Conservation (phyloP, 176 grass and related monocot species). For the Triticum monococcum region DNA sequence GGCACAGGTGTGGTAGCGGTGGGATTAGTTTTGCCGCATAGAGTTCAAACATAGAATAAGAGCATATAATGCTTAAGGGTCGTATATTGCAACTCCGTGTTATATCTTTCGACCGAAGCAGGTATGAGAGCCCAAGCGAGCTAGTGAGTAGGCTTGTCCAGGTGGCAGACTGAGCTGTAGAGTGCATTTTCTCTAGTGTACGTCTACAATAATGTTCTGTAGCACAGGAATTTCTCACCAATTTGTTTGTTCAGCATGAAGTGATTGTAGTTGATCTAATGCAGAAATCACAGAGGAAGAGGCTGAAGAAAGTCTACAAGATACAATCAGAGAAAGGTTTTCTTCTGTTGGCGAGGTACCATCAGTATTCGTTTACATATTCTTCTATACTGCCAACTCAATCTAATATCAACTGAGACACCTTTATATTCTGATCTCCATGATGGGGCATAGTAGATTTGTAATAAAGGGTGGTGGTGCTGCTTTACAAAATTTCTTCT, state of each 20-base stretch:
- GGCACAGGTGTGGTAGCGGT: not conserved
- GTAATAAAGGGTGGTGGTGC: not conserved
- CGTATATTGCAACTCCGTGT: not conserved
- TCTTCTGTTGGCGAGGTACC: constrained; percentile 85
- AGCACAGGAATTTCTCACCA: not conserved
- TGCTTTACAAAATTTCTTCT: not conserved
- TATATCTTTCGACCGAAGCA: not conserved
- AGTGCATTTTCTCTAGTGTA: not conserved
- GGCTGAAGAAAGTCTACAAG: constrained; percentile 93
- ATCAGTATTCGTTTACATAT: constrained; percentile 15
- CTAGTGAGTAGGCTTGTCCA: not conserved
- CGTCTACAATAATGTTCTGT: not conserved
- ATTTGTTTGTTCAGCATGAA: not conserved
- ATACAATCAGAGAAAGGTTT: constrained; percentile 91
- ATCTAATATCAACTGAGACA: not conserved
- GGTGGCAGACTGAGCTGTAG: not conserved
- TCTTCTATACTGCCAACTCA: not conserved
- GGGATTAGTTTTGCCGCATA: not conserved
- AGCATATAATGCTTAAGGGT: not conserved
- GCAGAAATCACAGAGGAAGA: constrained; percentile 93
- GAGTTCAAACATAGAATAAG: not conserved
- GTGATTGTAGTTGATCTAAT: constrained; percentile 22
- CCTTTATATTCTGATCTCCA: not conserved
- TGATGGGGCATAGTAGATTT: not conserved
- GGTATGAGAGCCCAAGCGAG: not conserved